These are phyloP conservation scores for Talinum fruticosum DNA, from an alignment of 148 eudicot genomes.

Conservation along the genomic window DNA sequence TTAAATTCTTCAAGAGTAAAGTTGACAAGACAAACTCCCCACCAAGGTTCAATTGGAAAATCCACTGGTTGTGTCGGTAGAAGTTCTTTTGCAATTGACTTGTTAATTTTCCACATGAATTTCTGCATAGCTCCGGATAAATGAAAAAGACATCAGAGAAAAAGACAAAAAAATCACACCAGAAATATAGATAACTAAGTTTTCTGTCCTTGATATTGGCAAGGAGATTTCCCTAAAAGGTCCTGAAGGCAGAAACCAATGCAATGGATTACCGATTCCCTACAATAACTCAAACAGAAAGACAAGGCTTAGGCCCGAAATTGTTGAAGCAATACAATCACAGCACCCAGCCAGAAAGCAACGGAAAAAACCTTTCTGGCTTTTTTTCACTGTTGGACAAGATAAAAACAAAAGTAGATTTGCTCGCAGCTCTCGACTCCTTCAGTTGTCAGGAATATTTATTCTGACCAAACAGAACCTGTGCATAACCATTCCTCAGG, in stretches of 20 bases:
- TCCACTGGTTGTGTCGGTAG: slow-evolving; percentile 89
- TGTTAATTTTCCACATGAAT: slow-evolving; percentile 98
- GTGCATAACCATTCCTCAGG: too few species aligned
- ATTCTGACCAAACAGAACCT: too few species aligned
- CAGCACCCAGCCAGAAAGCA: too few species aligned
- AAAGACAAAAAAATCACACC: not conserved
- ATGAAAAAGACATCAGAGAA: slow-evolving; percentile 7
- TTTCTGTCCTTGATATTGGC: not conserved
- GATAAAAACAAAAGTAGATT: too few species aligned
- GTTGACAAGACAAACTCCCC: slow-evolving; percentile 98
- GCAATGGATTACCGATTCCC: not conserved
- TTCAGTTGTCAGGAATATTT: too few species aligned
- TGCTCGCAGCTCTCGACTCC: too few species aligned
- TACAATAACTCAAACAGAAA: not conserved
- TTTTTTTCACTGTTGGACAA: too few species aligned
- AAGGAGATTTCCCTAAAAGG: not conserved
- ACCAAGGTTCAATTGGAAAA: slow-evolving; percentile 91
- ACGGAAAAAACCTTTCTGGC: too few species aligned
- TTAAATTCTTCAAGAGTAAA: slow-evolving; percentile 97
- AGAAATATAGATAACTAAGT: not conserved
- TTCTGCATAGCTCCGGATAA: slow-evolving; percentile 68
- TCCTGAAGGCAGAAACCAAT: not conserved
- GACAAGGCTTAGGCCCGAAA: not conserved
- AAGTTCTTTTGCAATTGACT: slow-evolving; percentile 93
- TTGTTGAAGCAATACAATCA: too few species aligned